Evolutionary conservation across 352 stramenopile species (phyloP), one percentile per base, ranked within the genome.

Genomic region (Phytopythium ostracodes): DNA sequence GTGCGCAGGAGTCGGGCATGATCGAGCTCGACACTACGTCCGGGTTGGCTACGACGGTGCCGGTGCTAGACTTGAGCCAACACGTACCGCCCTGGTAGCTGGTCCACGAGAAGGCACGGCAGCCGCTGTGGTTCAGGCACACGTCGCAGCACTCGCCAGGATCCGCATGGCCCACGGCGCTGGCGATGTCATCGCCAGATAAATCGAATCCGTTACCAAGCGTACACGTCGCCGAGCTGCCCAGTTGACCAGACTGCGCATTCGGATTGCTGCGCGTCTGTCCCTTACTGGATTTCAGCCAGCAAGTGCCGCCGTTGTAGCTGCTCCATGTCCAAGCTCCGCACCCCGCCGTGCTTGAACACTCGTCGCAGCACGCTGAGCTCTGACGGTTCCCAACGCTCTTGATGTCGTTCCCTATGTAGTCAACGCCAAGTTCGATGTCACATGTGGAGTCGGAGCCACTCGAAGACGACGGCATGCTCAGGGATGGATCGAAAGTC

Each of bases 31-130:
- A 36, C 31, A 36, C 31, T 10, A 9, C 31, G 31, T 36, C 31
- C 31, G 31, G 31, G 31, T 36, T 36, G 31, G 31, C 31, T 9
- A 36, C 31, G 9, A 10, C 4, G 31, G 4, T 9, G 31, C 31
- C 9, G 4, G 9, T 36, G 31, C 9, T 4, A 36, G 60, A 82
- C 68, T 88, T 90, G 54, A 88, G 68, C 70, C 77, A 88, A 66
- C 81, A 90, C 25, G 63, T 78, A 17, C 81, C 81, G 29, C 68
- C 67, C 25, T 67, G 64, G 65, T 55, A 70, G 56, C 75, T 75
- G 22, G 25, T 76, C 72, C 72, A 86, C 36, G 74, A 68, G 58
- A 75, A 84, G 31, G 31, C 31, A 9, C 31, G 9, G 31, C 31
- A 36, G 31, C 9, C 31, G 31, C 31, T 36, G 9, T 36, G 31